Percentiles rank a stretch among this genome's conserved stretches.
phyloP scores from a whole-genome alignment of 306 rosid genomes.

The Potentilla sterilis region DNA sequence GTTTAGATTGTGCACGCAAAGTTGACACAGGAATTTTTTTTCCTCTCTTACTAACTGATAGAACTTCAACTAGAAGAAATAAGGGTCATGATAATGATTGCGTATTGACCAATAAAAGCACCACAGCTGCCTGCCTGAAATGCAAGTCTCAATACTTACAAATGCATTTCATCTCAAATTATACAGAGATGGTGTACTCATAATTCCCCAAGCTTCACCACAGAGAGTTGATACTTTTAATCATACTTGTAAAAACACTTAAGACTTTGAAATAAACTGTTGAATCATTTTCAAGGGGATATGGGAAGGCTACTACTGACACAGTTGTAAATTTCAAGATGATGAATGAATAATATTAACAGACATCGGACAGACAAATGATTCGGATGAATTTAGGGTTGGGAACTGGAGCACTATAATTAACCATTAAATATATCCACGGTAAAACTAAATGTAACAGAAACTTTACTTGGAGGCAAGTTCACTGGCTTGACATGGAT shows the following conservation, averaged over 20 bases:
- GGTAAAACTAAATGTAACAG: constrained; percentile 24
- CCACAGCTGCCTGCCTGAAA: not conserved
- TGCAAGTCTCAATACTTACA: constrained; percentile 9
- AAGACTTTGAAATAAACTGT: not conserved
- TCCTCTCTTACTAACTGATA: not conserved
- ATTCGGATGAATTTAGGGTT: not conserved
- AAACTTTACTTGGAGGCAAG: constrained; percentile 75
- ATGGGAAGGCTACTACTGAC: not conserved
- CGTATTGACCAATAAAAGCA: not conserved
- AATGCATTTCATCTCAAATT: constrained; percentile 9
- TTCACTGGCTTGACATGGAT: constrained; percentile 79
- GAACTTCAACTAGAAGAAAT: constrained; percentile 12
- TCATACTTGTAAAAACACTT: not conserved
- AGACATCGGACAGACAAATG: not conserved
- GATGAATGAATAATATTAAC: not conserved
- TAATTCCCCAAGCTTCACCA: not conserved
- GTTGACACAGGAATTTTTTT: constrained; percentile 11
- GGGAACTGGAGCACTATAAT: not conserved
- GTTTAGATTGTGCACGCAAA: constrained; percentile 3
- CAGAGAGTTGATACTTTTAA: constrained; percentile 7
- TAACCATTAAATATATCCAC: constrained; percentile 1
- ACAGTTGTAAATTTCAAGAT: not conserved
- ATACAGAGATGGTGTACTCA: not conserved
- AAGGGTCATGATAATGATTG: not conserved
- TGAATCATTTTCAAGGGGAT: not conserved